Percentiles rank a stretch among this genome's conserved stretches.
These are phyloP conservation scores for Hortiboletus rubellus DNA, from an alignment of 1,284 basidiomycete genomes.

Conservation along the genomic window DNA sequence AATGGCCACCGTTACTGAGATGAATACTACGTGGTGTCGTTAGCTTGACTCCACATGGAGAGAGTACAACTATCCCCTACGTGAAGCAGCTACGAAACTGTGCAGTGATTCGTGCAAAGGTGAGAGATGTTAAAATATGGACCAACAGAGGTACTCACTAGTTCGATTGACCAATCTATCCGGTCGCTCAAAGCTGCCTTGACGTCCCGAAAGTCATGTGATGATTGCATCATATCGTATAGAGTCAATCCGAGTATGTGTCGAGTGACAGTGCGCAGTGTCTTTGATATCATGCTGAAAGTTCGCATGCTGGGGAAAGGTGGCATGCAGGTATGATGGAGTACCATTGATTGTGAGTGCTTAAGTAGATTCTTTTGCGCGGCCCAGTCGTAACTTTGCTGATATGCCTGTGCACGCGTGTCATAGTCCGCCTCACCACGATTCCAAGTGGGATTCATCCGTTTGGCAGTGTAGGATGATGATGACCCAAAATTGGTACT, in stretches of 20 bases:
- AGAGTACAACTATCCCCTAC: slow-evolving; percentile 8
- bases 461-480: too few relatives aligned
- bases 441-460: too few relatives aligned
- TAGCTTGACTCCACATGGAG: neutral
- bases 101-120: neutral
- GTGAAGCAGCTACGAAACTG: slow-evolving; percentile 29
- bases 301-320: neutral
- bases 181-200: slow-evolving; percentile 17
- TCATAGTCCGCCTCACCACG: too few relatives aligned
- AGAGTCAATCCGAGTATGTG: slow-evolving; percentile 13
- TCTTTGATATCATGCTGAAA: too few relatives aligned
- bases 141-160: slow-evolving; percentile 12
- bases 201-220: slow-evolving; percentile 24
- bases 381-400: too few relatives aligned
- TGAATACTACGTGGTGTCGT: slow-evolving; percentile 22
- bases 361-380: too few relatives aligned
- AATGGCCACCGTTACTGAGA: slow-evolving; percentile 15
- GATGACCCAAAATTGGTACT: too few relatives aligned
- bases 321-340: neutral
- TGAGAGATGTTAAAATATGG: neutral
- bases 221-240: slow-evolving; percentile 20
- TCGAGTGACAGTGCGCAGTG: neutral
- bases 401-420: too few relatives aligned
- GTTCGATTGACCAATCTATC: slow-evolving; percentile 27
- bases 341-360: too few relatives aligned